phyloP scores from a whole-genome alignment of 108 stramenopile genomes.

The Conticribra guillardii region DNA sequence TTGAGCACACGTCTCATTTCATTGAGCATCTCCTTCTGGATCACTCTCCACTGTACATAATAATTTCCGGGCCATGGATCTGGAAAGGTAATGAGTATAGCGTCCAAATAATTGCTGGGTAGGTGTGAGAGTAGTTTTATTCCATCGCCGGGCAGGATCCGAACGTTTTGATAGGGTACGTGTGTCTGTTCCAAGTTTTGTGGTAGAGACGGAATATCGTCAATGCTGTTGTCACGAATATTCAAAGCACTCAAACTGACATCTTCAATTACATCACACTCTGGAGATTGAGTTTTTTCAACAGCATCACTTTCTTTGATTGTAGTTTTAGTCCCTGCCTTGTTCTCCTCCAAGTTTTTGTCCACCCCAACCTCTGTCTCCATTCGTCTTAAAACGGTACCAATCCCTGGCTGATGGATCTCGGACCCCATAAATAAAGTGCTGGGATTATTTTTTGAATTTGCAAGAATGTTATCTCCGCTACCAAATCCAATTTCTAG shows the following conservation, averaged over 20 bases:
- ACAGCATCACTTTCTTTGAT: background rate
- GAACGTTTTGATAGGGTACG: slow-evolving; percentile 52
- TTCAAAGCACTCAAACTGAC: background rate
- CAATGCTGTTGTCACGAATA: too few species aligned
- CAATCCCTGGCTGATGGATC: slow-evolving; percentile 63
- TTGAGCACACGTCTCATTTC: slow-evolving; percentile 60
- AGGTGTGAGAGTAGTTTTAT: slow-evolving; percentile 63
- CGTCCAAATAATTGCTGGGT: slow-evolving; percentile 52
- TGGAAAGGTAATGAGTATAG: slow-evolving; percentile 70
- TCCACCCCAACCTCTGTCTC: slow-evolving; percentile 35
- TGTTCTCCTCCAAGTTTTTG: background rate
- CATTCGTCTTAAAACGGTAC: slow-evolving; percentile 52
- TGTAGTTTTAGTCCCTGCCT: background rate
- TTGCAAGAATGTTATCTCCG: slow-evolving; percentile 68
- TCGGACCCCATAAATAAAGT: slow-evolving; percentile 65
- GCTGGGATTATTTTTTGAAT: slow-evolving; percentile 45
- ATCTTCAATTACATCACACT: background rate
- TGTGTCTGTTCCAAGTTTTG: too few species aligned
- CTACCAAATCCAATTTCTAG: slow-evolving; percentile 78
- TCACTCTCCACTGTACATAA: slow-evolving; percentile 55
- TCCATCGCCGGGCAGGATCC: slow-evolving; percentile 71
- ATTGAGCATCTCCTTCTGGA: slow-evolving; percentile 54
- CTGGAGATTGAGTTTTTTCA: background rate
- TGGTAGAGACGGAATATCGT: too few species aligned
- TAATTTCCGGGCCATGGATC: slow-evolving; percentile 69